Conservation (phyloP, 2,329 filamentous ascomycete genomes). For the Fusarium mundagurra region DNA sequence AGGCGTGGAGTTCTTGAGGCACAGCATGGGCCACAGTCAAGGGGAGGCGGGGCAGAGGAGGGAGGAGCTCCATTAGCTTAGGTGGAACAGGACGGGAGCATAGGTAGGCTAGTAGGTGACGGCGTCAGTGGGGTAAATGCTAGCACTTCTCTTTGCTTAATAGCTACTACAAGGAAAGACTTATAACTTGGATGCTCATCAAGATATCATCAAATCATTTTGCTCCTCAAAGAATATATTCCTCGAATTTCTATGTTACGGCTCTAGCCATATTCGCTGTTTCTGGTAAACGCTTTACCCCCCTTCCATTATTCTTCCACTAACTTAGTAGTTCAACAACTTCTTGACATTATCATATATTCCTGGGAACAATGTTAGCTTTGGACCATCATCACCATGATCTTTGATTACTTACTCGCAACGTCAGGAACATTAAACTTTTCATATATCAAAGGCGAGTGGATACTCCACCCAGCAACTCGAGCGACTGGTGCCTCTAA, state of each 20-base stretch:
- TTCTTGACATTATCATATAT: constrained; percentile 77
- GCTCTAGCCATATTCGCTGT: not conserved
- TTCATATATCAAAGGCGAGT: constrained; percentile 82
- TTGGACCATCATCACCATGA: not conserved
- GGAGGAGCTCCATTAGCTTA: constrained; percentile 24
- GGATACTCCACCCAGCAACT: constrained; percentile 90
- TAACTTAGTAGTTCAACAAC: constrained; percentile 67
- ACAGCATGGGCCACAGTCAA: constrained; percentile 25
- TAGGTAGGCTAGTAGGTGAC: not conserved
- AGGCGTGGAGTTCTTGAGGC: constrained; percentile 30
- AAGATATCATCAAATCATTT: not conserved
- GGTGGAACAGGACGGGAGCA: constrained; percentile 30
- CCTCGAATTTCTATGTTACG: not conserved
- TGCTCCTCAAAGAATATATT: not conserved
- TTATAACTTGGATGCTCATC: not conserved
- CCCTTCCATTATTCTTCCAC: not conserved
- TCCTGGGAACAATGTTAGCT: constrained; percentile 55
- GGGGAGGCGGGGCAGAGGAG: constrained; percentile 40
- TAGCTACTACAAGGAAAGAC: not conserved
- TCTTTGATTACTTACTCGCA: constrained; percentile 71
- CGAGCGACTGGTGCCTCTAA: constrained; percentile 87
- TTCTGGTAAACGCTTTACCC: not conserved
- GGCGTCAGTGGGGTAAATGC: constrained; percentile 21
- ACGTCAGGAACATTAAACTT: constrained; percentile 86
- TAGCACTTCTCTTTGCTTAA: not conserved